These are phyloP conservation scores for Isabelozyma pseudorhagii DNA, from an alignment of 805 yeast species.

Conservation along the genomic window DNA sequence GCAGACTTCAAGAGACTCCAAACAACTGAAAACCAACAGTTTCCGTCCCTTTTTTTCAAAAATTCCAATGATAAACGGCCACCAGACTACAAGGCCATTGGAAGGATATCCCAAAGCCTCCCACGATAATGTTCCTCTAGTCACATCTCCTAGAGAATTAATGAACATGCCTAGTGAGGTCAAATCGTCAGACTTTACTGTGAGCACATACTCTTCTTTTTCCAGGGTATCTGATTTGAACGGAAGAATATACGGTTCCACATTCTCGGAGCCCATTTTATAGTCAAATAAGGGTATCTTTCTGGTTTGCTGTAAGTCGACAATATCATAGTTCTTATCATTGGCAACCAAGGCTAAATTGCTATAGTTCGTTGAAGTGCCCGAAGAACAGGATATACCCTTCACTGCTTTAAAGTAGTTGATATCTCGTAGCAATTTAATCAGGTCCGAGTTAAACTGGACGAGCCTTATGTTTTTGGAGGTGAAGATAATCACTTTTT, in stretches of 20 bases:
- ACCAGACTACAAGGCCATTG: slow-evolving; percentile 26
- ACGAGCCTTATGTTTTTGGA: slow-evolving; percentile 27
- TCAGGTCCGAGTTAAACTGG: slow-evolving; percentile 21
- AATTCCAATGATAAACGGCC: slow-evolving; percentile 37
- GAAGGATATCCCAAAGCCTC: slow-evolving; percentile 31
- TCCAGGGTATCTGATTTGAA: slow-evolving; percentile 15
- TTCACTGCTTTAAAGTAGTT: slow-evolving; percentile 23
- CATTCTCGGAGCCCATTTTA: slow-evolving; percentile 6
- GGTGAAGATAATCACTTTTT: slow-evolving; percentile 30
- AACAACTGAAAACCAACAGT: slow-evolving; percentile 19
- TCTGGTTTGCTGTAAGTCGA: slow-evolving; percentile 29
- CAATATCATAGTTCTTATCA: slow-evolving; percentile 28
- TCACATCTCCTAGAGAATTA: slow-evolving; percentile 35
- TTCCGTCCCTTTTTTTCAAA: slow-evolving; percentile 10
- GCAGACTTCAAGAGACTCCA: slow-evolving; percentile 19
- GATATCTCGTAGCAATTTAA: slow-evolving; percentile 32
- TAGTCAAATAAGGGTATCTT: slow-evolving; percentile 36
- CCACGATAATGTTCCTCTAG: slow-evolving; percentile 42
- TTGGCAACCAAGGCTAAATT: slow-evolving; percentile 33
- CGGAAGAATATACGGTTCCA: slow-evolving; percentile 22
- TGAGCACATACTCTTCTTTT: slow-evolving; percentile 30
- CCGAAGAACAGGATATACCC: slow-evolving; percentile 26
- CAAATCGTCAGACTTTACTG: slow-evolving; percentile 28
- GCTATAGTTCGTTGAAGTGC: slow-evolving; percentile 23
- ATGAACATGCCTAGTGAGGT: slow-evolving; percentile 41